A percentile compares a stretch with the other conserved stretches of the same genome.
Evolutionary conservation across 306 rosid genomes (phyloP).

Genomic region (Luffa acutangula): DNA sequence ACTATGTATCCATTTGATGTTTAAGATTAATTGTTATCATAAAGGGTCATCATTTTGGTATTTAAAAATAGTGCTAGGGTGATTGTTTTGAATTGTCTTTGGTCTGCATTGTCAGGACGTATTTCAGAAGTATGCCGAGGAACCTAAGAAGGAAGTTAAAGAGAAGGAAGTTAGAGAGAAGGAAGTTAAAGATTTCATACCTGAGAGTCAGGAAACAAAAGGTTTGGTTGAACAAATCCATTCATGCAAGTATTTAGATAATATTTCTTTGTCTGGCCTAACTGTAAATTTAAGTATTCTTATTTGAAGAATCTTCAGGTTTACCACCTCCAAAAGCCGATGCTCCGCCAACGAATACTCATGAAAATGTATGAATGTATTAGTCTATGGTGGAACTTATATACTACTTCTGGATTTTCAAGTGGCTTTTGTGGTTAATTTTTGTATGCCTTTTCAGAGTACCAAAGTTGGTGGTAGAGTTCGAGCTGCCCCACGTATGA

Average conservation of each 20-base stretch:
- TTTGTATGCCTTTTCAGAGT: constrained; percentile 44
- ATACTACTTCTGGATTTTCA: constrained; percentile 5
- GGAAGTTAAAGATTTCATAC: constrained; percentile 18
- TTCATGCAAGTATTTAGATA: neutral
- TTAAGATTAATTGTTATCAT: neutral
- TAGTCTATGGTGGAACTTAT: constrained; percentile 1
- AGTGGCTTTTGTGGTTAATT: constrained; percentile 12
- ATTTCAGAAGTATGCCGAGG: constrained; percentile 28
- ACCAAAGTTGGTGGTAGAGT: constrained; percentile 20
- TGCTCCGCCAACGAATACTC: constrained; percentile 28
- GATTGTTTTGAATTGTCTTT: constrained; percentile 16
- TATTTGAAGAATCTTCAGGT: constrained; percentile 32
- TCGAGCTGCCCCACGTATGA: constrained; percentile 22
- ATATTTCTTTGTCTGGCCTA: constrained; percentile 1
- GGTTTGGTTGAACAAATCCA: constrained; percentile 20
- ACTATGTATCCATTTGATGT: neutral
- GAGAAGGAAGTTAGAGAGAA: constrained; percentile 7
- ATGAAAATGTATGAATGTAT: constrained; percentile 39
- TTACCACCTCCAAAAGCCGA: constrained; percentile 24
- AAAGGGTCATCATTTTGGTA: neutral
- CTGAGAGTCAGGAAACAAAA: constrained; percentile 26
- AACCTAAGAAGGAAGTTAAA: constrained; percentile 29
- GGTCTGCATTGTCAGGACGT: constrained; percentile 46
- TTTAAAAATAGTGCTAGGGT: constrained; percentile 4
- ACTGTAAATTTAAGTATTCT: constrained; percentile 7